Evolutionary conservation across 352 stramenopile genomes (phyloP).

Genomic region (Phytophthora capsici): DNA sequence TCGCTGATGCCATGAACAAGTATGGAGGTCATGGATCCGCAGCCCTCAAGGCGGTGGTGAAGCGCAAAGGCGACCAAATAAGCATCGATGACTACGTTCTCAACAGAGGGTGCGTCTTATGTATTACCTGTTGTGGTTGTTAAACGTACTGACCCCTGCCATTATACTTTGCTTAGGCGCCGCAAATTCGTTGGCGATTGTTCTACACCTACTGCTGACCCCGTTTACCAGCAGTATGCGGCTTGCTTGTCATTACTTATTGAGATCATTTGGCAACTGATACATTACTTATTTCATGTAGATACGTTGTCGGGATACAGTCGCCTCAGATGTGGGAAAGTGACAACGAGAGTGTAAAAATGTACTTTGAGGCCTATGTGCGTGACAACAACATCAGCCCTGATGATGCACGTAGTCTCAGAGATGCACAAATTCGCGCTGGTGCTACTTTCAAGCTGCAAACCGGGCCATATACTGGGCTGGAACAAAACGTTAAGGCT

Average conservation of each 20-base stretch:
- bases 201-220: constrained; percentile 40
- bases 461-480: constrained; percentile 68
- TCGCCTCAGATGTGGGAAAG: constrained; percentile 78
- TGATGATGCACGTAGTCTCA: constrained; percentile 67
- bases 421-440: constrained; percentile 69
- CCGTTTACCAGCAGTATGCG: constrained; percentile 70
- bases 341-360: constrained; percentile 80
- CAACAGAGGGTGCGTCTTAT: constrained; percentile 47
- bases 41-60: constrained; percentile 43
- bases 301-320: constrained; percentile 71
- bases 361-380: constrained; percentile 85
- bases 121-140: not conserved
- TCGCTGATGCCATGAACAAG: constrained; percentile 42
- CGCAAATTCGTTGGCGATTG: constrained; percentile 78
- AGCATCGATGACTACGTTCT: constrained; percentile 63
- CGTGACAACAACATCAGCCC: constrained; percentile 77
- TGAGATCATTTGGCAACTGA: no score
- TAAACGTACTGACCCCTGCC: no score
- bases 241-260: no score
- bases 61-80: constrained; percentile 66
- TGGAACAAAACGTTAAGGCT: constrained; percentile 85
- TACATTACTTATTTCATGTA: constrained; percentile 13
- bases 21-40: constrained; percentile 35
- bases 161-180: constrained; percentile 29
- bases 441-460: constrained; percentile 87